Evolutionary conservation across 495 filamentous ascomycete species (phyloP), one percentile per base, ranked within the genome.

Genomic region (Penicillium arizonense): DNA sequence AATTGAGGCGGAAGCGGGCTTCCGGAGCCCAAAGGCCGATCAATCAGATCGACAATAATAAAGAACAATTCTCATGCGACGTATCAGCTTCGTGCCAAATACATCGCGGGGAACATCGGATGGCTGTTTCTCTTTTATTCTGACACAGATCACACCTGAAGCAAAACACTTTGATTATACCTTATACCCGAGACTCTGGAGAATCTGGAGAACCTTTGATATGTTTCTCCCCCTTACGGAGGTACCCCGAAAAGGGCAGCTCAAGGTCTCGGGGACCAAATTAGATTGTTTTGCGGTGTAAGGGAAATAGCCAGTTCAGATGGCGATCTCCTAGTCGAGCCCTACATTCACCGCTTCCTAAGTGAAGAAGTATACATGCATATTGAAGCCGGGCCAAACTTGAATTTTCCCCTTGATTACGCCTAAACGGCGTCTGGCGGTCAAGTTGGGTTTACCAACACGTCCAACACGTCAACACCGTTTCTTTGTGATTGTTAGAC

Each of bases 401-500:
- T 23, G 30, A 50, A 48, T 44, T 53, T 21, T 39, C 6, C 28
- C 28, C 28, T 30, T 7, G 8, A 30, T 30, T 7, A 11, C 4
- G 52, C 45, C 44, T 47, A 26, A 44, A 55, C 28, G 45, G 21
- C 46, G 30, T 37, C 23, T 47, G 50, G 49, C 50, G 58, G 54
- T 56, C 48, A 58, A 38, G 12, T 39, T 40, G 36, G 23, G 16
- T 24, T 5, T 13, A 43, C 6, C 37, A 41, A 8, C 35, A 0
- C 10, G 37, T 11, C 16, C 16, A 58, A 59, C 57, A 59, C 57
- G 57, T 59, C 57, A 45, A 59, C 57, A 59, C 57, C 28, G 56
- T 56, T 18, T 44, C 34, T 49, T 53, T 44, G 28, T 30, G 49
- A 47, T 5, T 5, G 11, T 53, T 20, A 26, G 9, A 30, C 28